Evolutionary conservation across 1,284 basidiomycete species (phyloP).

Genomic region (Kalmanozyma brasiliensis): DNA sequence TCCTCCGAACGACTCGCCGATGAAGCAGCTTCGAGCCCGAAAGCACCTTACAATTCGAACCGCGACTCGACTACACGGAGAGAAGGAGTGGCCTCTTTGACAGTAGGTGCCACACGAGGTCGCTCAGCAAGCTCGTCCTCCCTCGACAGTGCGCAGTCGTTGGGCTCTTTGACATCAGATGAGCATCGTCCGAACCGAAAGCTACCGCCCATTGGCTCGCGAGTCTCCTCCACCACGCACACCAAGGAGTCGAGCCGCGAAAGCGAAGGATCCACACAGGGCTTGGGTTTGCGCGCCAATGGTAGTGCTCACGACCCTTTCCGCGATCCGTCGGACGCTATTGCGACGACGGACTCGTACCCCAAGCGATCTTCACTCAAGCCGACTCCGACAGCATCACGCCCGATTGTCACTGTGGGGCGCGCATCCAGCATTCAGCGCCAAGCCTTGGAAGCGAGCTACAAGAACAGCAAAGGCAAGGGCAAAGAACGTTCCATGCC

Average conservation of each 20-base stretch:
- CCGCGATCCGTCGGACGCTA: constrained; percentile 27
- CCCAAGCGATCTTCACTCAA: constrained; percentile 26
- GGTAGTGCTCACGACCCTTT: constrained; percentile 30
- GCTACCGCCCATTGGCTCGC: constrained; percentile 40
- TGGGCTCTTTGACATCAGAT: constrained; percentile 24
- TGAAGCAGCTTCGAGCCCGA: constrained; percentile 14
- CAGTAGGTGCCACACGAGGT: constrained; percentile 10
- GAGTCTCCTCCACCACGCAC: constrained; percentile 20
- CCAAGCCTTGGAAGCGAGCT: constrained; percentile 25
- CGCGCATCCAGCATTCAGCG: constrained; percentile 52
- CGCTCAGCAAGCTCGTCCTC: constrained; percentile 31
- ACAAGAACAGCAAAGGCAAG: constrained; percentile 16
- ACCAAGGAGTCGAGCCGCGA: constrained; percentile 9
- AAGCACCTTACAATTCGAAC: constrained; percentile 6
- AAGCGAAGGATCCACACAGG: constrained; percentile 7
- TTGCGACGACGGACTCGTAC: background rate
- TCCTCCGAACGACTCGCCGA: constrained; percentile 47
- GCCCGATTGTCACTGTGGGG: constrained; percentile 55
- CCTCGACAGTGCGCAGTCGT: constrained; percentile 28
- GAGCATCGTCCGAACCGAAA: constrained; percentile 34
- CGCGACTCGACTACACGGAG: constrained; percentile 9
- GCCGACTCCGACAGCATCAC: constrained; percentile 37
- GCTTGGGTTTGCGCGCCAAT: background rate
- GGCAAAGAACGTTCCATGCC: constrained; percentile 43
- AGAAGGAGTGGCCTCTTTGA: constrained; percentile 15